Base-by-base conservation (phyloP, 306 rosid genomes). In the Quercus parvula region DNA sequence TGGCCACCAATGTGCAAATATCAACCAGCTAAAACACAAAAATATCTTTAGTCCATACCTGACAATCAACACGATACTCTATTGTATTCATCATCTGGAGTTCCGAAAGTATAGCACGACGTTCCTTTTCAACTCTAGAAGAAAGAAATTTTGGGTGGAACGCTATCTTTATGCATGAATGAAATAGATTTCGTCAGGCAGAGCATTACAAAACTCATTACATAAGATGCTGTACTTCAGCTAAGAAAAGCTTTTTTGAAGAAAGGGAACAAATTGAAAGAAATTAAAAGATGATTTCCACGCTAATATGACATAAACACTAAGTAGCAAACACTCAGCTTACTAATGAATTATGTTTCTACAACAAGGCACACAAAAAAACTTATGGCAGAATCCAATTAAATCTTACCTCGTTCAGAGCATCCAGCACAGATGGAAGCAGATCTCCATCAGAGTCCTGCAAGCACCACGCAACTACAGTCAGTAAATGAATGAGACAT, bases 81-180 rank as follows among this genome's bases (percentile, higher is more conserved):
- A 93, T 93, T 25, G 99, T 95, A 80, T 95, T 95, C 99, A 95
- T 93, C 99, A 95, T 95, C 84, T 95, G 99, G 82, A 95, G 88
- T 87, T 95, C 98, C 33, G 99, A 95, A 71, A 95, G 98, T 78
- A 95, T 95, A 56, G 99, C 99, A 73, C 96, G 97, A 63, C 98
- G 88, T 85, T 95, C 99, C 73, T 95, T 95, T 84, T 95, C 99
- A 85, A 95, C 93, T 78, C 99, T 89, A 74, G 99, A 95, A 75
- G 99, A 76, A 83, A 95, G 99, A 81, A 95, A 95, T 82, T 91
- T 95, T 7, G 99, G 99, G 76, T 93, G 94, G 88, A 95, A 95
- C 46, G 98, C 96, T 76, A 95, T 95, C 98, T 95, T 91, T 84
- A 75, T 51, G 78, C 80, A 83, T 83, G 77, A 81, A 86, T 55